Evolutionary conservation across 2,329 filamentous ascomycete genomes (phyloP).

Genomic region (Cladosporium velox): DNA sequence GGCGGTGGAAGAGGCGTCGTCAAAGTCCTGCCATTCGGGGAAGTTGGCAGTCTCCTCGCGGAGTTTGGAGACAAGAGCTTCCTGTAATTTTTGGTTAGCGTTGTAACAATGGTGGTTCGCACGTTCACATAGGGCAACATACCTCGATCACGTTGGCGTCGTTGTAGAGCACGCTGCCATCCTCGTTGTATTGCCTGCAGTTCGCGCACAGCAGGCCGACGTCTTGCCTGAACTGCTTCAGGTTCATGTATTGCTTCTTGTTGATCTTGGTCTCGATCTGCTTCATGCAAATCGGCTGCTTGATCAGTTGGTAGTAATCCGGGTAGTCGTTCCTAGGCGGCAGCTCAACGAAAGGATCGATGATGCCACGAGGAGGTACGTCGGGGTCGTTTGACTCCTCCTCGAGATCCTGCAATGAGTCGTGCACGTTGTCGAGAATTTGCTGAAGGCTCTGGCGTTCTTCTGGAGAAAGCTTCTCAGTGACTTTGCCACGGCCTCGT

Average conservation of each 20-base stretch:
- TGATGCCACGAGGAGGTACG: slow-evolving; percentile 73
- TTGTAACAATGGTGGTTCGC: not conserved
- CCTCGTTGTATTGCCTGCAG: slow-evolving; percentile 94
- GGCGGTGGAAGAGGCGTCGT: slow-evolving; percentile 49
- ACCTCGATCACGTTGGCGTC: slow-evolving; percentile 95
- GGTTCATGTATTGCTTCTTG: slow-evolving; percentile 83
- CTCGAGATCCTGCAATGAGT: slow-evolving; percentile 80
- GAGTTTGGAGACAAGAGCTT: slow-evolving; percentile 48
- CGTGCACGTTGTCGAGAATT: slow-evolving; percentile 74
- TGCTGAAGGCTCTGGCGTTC: slow-evolving; percentile 78
- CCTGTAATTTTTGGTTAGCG: slow-evolving; percentile 18
- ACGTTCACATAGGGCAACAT: slow-evolving; percentile 41
- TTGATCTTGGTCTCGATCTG: slow-evolving; percentile 94
- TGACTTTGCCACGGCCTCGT: slow-evolving; percentile 69
- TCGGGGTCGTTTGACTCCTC: slow-evolving; percentile 66
- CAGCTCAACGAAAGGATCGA: slow-evolving; percentile 90
- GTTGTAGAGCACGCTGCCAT: slow-evolving; percentile 85
- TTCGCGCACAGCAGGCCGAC: slow-evolving; percentile 84
- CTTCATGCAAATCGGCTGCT: slow-evolving; percentile 92
- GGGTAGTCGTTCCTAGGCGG: slow-evolving; percentile 87
- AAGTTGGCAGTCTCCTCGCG: slow-evolving; percentile 56
- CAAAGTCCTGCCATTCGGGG: slow-evolving; percentile 60
- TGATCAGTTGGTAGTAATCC: slow-evolving; percentile 94
- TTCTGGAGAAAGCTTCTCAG: slow-evolving; percentile 64
- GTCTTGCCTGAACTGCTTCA: slow-evolving; percentile 80